Base-by-base conservation (phyloP, 495 filamentous ascomycete species). In the Melanomma pulvis-pyrius region DNA sequence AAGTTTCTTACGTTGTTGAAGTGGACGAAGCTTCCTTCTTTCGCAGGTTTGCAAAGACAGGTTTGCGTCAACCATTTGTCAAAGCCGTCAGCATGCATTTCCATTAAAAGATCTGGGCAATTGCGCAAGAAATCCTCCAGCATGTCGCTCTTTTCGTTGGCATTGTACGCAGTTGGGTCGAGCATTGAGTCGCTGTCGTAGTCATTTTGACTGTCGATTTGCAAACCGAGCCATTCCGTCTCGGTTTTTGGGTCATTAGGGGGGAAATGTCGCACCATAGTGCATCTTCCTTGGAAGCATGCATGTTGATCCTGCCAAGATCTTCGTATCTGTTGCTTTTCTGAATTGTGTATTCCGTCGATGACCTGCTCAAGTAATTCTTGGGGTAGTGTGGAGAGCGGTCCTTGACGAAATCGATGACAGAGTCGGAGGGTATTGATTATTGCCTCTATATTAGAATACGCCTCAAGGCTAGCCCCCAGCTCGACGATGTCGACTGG, bases 371-470 rank as follows among this genome's bases (percentile, higher is more conserved):
- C 58, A 8, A 61, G 25, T 19, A 61, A 11, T 22, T 61, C 58
- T 6, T 50, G 58, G 58, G n/a, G 58, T 12, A 61, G 39, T 28
- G 1, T 30, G 6, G 58, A 61, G 13, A 50, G 41, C 21, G 28
- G 25, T 3, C 5, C 28, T 12, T 4, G 39, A 22, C 58, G 19
- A 25, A 49, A 61, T 30, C 58, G 58, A 29, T 61, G 39, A 15
- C 39, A 61, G 1, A 61, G 58, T 30, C 44, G 39, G n/a, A 61
- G 25, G 1, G 25, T 32, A 12, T 1, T 49, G 13, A 50, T 50
- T 22, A 17, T n/a, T 19, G 12, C 12, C 39, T 49, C 11, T 13
- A 49, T 12, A 15, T 61, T 50, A 22, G 11, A 32, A 13, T 61
- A 50, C 7, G 41, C 46, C 44, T 61, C 58, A 2, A 50, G 22